Base-by-base conservation (phyloP, 345 rosid genomes). In the Sisymbrium altissimum region DNA sequence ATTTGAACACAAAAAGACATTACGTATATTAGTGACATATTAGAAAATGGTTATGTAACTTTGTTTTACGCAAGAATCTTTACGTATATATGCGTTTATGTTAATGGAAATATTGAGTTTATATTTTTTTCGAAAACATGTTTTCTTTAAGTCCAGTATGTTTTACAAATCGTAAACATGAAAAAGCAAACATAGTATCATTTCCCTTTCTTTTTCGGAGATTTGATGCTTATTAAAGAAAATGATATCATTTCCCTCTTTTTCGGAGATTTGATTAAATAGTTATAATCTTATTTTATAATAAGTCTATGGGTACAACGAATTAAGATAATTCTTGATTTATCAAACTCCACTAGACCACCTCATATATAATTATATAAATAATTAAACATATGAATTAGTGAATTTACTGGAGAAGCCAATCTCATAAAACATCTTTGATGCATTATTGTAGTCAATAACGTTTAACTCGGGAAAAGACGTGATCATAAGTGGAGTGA, bases 401-500 rank as follows among this genome's bases (percentile, higher is more conserved):
- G 48, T n/a, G 13, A 46, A 41, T 13, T n/a, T 19, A 19, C 2
- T 13, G 62, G 13, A 32, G 13, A 55, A 46, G 23, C 44, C 45
- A 48, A 30, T 48, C 60, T 49, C 18, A 71, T 14, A 17, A 11
- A 49, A 1, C 17, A 0, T 27, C n/a, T 62, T 63, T 23, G 18
- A 53, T 65, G 64, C 39, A 73, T 74, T 52, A 52, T 39, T 73
- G 78, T 65, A 82, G 88, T 78, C 88, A 3, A 60, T 84, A 62
- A 21, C 84, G 7, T 75, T 84, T 17, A 49, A 3, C 18, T 39
- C 67, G 39, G 80, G 78, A 0, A 84, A 71, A 0, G 71, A 85
- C 65, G 64, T 83, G 30, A 71, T 62, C n/a, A 73, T 87, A 11
- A 85, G 56, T 50, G 86, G 92, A 45, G 63, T 87, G 30, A 81